Base-by-base conservation (phyloP, 768 basidiomycete genomes). In the Grammothele lineata region DNA sequence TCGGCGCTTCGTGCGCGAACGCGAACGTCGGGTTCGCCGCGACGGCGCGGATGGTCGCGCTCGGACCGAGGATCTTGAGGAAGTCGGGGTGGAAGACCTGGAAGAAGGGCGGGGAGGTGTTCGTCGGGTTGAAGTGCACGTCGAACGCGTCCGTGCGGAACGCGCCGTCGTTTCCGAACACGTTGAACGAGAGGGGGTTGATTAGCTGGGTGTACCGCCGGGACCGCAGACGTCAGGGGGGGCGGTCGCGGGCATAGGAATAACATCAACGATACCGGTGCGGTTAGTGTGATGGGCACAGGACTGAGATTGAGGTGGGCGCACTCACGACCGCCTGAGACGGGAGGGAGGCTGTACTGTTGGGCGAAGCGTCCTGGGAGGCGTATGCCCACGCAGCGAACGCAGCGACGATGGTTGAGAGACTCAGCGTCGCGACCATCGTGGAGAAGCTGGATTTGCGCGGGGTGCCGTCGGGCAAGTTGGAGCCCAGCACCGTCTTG, bases 1-100 rank as follows among this genome's bases (percentile, higher is more conserved):
- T 70, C 0, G 85, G 85, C 2, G 85, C 88, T 65, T 92, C 89
- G 58, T 91, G 87, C 15, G 86, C 87, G 51, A 87, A 80, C 3
- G 82, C 82, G 61, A 81, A 83, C 3, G 72, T 76, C 3, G 74
- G 72, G 48, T 80, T 78, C 7, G 75, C 73, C 0, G 80, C 79
- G 38, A 92, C 76, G 48, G 76, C 62, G 3, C 75, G 72, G 40
- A 90, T 73, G 0, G 74, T 74, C 5, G 87, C 78, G 21, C 67
- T 65, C 4, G 62, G 51, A 1, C 86, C 87, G 1, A 87, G 73
- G 45, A 88, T 68, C 6, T 61, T 46, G 36, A 83, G 65, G 64
- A 90, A 88, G n/a, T 64, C 62, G 3, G 64, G 60, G 54, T 80
- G 70, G 57, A 74, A 76, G 22, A 74, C 61, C 53, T 80, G 77